phyloP scores from a whole-genome alignment of 495 filamentous ascomycete species.

The Extremus antarcticus region DNA sequence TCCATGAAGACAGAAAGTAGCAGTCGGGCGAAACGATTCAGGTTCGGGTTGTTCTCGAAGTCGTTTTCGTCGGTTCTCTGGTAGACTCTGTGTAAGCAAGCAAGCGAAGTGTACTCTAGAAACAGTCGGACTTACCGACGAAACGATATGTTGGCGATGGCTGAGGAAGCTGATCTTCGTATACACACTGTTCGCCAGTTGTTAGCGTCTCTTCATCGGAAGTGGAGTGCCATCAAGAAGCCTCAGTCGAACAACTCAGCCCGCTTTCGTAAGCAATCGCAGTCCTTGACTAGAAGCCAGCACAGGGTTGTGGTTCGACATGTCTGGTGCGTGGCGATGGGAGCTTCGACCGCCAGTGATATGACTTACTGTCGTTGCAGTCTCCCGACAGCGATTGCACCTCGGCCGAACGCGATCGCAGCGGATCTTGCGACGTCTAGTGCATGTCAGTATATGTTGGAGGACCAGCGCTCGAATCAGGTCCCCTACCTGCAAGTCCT shows the following conservation, averaged over 20 bases:
- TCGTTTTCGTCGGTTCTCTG: neutral
- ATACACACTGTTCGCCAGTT: neutral
- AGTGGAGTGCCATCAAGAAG: neutral
- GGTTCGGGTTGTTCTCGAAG: slow-evolving; percentile 5
- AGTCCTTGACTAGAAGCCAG: no score
- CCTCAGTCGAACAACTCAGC: neutral
- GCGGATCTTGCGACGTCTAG: neutral
- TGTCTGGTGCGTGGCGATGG: no score
- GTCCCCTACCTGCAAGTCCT: neutral
- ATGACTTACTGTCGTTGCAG: neutral
- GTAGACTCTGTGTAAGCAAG: neutral
- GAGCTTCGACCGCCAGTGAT: neutral
- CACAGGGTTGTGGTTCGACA: no score
- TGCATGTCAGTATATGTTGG: neutral
- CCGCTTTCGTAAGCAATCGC: neutral
- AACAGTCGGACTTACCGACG: neutral
- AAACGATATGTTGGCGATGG: neutral
- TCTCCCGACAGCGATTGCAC: neutral
- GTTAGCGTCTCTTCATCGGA: neutral
- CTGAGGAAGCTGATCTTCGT: neutral
- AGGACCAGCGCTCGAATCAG: neutral
- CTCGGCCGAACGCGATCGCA: neutral
- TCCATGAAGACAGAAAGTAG: slow-evolving; percentile 9
- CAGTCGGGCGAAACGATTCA: slow-evolving; percentile 9
- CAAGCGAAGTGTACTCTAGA: no score